Evolutionary conservation across 2,329 filamentous ascomycete species (phyloP).

Genomic region (Fusarium napiforme): DNA sequence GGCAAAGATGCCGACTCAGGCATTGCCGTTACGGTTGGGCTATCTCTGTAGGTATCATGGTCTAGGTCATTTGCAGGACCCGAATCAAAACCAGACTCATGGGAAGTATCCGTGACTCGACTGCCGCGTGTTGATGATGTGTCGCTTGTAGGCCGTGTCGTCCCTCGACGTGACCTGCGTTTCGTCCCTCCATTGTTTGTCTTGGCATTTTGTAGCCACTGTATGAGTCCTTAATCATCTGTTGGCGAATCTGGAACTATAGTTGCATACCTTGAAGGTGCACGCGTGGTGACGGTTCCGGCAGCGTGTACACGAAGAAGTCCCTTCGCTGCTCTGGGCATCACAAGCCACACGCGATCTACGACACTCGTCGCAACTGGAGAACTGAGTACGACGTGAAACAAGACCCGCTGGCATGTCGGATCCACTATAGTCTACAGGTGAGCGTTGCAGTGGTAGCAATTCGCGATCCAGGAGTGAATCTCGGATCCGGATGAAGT

Average conservation of each 20-base stretch:
- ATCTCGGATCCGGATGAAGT: slow-evolving; percentile 26
- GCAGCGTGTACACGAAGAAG: slow-evolving; percentile 75
- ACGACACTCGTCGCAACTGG: slow-evolving; percentile 49
- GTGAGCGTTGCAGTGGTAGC: neutral
- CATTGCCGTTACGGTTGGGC: neutral
- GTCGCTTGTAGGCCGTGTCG: slow-evolving; percentile 19
- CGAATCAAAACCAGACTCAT: neutral
- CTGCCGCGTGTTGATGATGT: slow-evolving; percentile 14
- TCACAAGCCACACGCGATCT: slow-evolving; percentile 48
- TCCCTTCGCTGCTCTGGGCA: slow-evolving; percentile 58
- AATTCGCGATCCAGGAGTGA: neutral
- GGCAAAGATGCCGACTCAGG: neutral
- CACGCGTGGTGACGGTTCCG: slow-evolving; percentile 41
- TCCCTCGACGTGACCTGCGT: slow-evolving; percentile 28
- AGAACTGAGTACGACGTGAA: slow-evolving; percentile 50
- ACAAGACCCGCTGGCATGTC: slow-evolving; percentile 34
- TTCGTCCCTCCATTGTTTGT: slow-evolving; percentile 8
- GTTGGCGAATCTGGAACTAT: too few species aligned
- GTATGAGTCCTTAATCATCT: neutral
- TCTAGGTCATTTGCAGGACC: neutral
- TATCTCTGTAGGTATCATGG: neutral
- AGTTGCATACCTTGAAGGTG: slow-evolving; percentile 46
- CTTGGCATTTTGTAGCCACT: slow-evolving; percentile 46
- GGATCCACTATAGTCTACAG: neutral
- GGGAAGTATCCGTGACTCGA: neutral